Evolutionary conservation across 257 asterid genomes (phyloP), one percentile per base, ranked within the genome.

Genomic region (Mentha longifolia): DNA sequence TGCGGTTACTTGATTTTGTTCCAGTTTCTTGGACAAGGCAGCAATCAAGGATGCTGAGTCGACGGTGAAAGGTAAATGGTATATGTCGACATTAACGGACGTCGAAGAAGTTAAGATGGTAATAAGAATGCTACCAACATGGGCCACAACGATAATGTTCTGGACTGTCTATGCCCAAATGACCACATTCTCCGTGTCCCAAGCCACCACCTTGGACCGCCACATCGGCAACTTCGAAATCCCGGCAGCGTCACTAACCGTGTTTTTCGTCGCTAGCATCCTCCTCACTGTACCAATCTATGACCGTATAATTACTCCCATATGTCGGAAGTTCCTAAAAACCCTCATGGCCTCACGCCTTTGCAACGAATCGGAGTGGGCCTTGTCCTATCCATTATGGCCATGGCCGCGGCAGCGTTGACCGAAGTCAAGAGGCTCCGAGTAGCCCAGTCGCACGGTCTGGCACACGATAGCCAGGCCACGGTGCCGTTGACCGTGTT

Each of bases 111-210:
- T 92, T 0, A 92, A 92, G 62, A 42, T 85, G 16, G 87, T 92
- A 20, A 66, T 88, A 0, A 63, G 96, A 61, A 88, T 92, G 96
- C 71, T 90, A 13, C 97, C 98, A 3, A 85, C 89, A 17, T 92
- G 97, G 98, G 98, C 92, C 71, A 92, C 97, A 2, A 86, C 97
- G 0, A 82, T 92, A 9, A 78, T 92, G 85, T 90, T 90, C 28
- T 92, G 98, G 98, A 85, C 93, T 0, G 80, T 87, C 9, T 87
- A 87, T 50, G 98, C 98, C 17, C 98, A 92, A 66, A 85, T 90
- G 96, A 82, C 89, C 12, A 92, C 98, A 8, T 88, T 90, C 65
- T 88, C 97, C 0, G 98, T 90, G 6, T 76, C 94, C 55, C 98
- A 92, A 70, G 94, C 98, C 7, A 74, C 89, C 11, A 85, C 95